These are phyloP conservation scores for Tremellales sp. DNA, from an alignment of 1,284 basidiomycete species.

Conservation along the genomic window DNA sequence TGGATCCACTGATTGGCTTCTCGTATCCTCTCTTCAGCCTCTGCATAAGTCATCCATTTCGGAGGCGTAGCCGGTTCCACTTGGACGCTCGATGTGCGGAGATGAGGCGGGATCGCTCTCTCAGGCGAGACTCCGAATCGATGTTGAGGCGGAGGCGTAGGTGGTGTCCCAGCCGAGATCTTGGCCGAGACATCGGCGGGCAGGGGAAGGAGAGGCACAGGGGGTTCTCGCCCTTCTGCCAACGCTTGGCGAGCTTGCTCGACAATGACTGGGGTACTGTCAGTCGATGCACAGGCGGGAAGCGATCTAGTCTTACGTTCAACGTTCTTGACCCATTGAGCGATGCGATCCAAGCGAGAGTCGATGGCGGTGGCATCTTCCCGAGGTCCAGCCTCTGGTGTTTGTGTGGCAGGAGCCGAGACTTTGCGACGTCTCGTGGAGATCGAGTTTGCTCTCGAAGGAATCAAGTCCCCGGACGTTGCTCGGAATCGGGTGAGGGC, in stretches of 20 bases:
- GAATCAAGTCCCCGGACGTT: conserved; percentile 21
- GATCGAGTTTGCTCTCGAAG: conserved; percentile 2
- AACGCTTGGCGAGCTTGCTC: conserved; percentile 43
- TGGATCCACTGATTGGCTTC: conserved; percentile 22
- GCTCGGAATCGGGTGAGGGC: conserved; percentile 23
- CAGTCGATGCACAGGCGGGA: background rate
- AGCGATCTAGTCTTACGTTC: conserved; percentile 28
- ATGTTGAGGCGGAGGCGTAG: conserved; percentile 8
- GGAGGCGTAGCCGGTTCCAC: conserved; percentile 39
- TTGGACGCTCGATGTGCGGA: conserved; percentile 28
- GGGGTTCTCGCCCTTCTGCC: conserved; percentile 36
- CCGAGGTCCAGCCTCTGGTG: background rate
- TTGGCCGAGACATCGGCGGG: conserved; percentile 5
- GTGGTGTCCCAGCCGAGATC: background rate
- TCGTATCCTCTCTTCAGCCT: conserved; percentile 31
- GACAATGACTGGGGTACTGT: conserved; percentile 30
- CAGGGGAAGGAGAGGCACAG: conserved; percentile 21
- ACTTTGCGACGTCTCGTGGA: background rate
- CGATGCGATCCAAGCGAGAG: conserved; percentile 38
- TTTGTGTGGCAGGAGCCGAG: background rate
- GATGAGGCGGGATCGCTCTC: conserved; percentile 26
- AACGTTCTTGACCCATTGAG: conserved; percentile 43
- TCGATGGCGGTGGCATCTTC: conserved; percentile 21
- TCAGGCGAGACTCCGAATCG: conserved; percentile 30
- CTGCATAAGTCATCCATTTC: conserved; percentile 35